Evolutionary conservation across 371 early-diverging fungal genomes (phyloP).

Genomic region (Syncephalastrum sp.): DNA sequence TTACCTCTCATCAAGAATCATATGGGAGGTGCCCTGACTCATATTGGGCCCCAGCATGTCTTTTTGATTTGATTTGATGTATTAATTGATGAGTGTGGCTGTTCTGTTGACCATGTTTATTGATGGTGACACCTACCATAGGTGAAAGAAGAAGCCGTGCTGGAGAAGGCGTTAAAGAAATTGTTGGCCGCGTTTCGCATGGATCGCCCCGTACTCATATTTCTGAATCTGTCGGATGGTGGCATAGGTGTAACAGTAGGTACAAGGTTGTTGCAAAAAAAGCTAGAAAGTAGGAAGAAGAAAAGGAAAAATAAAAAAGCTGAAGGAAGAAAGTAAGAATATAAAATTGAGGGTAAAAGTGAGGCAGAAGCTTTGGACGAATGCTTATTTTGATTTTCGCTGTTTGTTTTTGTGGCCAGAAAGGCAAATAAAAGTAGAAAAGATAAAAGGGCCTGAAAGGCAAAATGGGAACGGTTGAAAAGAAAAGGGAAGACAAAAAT

Average conservation of each 20-base stretch:
- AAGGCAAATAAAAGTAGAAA: no score
- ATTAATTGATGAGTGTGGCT: conserved; percentile 2
- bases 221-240: conserved; percentile 42
- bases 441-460: no score
- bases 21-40: conserved; percentile 5
- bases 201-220: conserved; percentile 30
- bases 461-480: no score
- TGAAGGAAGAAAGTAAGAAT: neutral
- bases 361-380: neutral
- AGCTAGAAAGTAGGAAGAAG: neutral
- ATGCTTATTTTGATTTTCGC: no score
- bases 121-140: conserved; percentile 7
- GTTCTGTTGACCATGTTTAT: neutral
- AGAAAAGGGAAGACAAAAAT: no score
- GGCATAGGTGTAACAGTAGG: neutral
- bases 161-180: conserved; percentile 14
- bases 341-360: no score
- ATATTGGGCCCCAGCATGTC: no score
- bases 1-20: conserved; percentile 33
- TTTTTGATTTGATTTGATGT: neutral
- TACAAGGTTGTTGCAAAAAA: neutral
- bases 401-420: no score
- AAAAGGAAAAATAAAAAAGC: neutral
- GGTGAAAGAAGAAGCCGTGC: conserved; percentile 5
- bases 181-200: conserved; percentile 23